Evolutionary conservation across 2,329 filamentous ascomycete genomes (phyloP).

Genomic region (Colletotrichum filicis): DNA sequence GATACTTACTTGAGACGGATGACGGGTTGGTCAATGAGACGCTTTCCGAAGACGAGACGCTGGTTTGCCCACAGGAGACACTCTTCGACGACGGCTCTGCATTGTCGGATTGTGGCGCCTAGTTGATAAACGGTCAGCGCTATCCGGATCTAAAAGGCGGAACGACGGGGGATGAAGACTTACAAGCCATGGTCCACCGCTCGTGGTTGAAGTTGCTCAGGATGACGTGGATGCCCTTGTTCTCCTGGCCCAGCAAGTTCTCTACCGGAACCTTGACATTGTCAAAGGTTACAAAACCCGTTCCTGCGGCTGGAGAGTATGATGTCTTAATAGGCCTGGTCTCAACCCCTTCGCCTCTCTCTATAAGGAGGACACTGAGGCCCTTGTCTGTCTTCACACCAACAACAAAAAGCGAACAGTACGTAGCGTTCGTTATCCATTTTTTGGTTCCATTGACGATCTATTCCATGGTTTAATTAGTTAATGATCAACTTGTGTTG

Average conservation of each 20-base stretch:
- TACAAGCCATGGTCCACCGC: constrained; percentile 79
- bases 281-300: constrained; percentile 84
- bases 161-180: constrained; percentile 38
- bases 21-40: constrained; percentile 83
- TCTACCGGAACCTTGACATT: constrained; percentile 86
- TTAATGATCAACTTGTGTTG: neutral
- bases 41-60: constrained; percentile 85
- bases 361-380: constrained; percentile 80
- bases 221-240: constrained; percentile 88
- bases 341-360: constrained; percentile 78
- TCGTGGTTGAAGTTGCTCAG: constrained; percentile 92
- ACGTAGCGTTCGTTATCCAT: constrained; percentile 82
- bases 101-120: constrained; percentile 69
- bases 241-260: constrained; percentile 82
- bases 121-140: too few species aligned
- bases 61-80: constrained; percentile 92
- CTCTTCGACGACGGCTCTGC: constrained; percentile 80
- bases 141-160: too few species aligned
- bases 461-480: constrained; percentile 37
- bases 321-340: constrained; percentile 83
- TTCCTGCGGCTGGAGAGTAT: constrained; percentile 83
- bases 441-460: constrained; percentile 82
- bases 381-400: constrained; percentile 84
- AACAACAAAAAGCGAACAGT: constrained; percentile 84
- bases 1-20: constrained; percentile 77